These are phyloP conservation scores for Aspergillus spinulosporus DNA, from an alignment of 2,329 filamentous ascomycete species.

Conservation along the genomic window DNA sequence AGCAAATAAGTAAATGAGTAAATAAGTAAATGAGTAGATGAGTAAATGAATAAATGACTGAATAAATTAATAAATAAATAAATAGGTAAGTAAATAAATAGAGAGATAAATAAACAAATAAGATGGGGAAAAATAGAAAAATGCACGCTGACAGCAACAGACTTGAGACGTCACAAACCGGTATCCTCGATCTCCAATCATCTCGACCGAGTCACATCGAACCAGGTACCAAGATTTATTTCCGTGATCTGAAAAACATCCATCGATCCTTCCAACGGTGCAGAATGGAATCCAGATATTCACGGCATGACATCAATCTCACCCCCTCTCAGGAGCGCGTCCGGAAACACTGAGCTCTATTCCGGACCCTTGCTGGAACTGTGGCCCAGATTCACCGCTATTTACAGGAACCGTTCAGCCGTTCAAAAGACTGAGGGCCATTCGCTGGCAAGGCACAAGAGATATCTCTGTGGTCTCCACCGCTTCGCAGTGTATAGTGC, in stretches of 20 bases:
- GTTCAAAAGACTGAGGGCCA: not conserved
- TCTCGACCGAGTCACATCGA: not conserved
- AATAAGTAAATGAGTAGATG: too few species aligned
- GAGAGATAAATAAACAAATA: too few species aligned
- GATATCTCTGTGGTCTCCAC: not conserved
- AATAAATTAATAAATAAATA: too few species aligned
- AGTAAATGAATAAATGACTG: too few species aligned
- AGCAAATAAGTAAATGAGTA: too few species aligned
- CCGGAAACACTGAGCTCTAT: slow-evolving; percentile 1
- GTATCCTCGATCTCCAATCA: not conserved
- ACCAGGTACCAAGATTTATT: not conserved
- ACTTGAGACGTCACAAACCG: not conserved
- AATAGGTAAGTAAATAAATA: too few species aligned
- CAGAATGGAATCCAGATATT: not conserved
- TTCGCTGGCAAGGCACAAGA: not conserved
- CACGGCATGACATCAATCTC: slow-evolving; percentile 8
- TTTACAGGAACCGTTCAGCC: not conserved
- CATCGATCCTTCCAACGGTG: not conserved
- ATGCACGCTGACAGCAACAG: not conserved
- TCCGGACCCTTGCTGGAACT: not conserved
- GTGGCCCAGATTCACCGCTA: not conserved
- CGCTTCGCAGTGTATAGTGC: not conserved
- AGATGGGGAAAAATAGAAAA: too few species aligned
- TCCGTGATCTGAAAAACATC: not conserved
- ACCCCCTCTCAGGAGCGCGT: not conserved